Conservation (phyloP, 2,329 filamentous ascomycete species). For the Exserohilum turcica region DNA sequence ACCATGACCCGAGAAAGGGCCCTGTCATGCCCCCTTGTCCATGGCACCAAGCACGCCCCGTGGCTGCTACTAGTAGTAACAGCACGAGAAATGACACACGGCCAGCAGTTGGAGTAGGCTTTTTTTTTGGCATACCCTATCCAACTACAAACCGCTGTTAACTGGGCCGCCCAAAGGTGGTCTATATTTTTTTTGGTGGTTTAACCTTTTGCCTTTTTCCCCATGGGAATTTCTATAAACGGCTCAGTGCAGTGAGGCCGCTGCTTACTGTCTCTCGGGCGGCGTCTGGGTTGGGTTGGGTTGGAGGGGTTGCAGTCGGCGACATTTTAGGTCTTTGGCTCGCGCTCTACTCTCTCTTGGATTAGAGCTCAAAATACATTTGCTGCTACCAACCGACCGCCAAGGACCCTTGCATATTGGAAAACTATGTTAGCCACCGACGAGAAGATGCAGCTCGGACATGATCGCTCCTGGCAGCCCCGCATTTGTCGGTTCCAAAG, state of each 20-base stretch:
- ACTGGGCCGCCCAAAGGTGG: too few species aligned
- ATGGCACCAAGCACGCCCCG: constrained; percentile 10
- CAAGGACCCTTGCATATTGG: constrained; percentile 4
- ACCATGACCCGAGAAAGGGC: neutral
- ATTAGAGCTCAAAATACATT: neutral
- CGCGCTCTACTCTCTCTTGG: neutral
- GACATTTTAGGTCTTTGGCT: too few species aligned
- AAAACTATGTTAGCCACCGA: constrained; percentile 9
- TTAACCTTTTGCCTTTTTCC: too few species aligned
- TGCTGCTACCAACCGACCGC: neutral
- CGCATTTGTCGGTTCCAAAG: constrained; percentile 25
- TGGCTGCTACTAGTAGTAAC: neutral
- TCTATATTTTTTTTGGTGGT: too few species aligned
- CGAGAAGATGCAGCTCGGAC: constrained; percentile 4
- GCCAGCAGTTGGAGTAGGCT: neutral
- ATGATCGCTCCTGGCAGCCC: constrained; percentile 19
- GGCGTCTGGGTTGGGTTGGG: too few species aligned
- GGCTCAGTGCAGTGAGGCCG: neutral
- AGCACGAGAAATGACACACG: neutral
- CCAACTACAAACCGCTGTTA: too few species aligned
- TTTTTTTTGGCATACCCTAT: neutral
- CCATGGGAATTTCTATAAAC: too few species aligned
- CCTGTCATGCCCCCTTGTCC: neutral
- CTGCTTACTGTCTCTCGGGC: neutral
- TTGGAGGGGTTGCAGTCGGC: too few species aligned